phyloP scores from a whole-genome alignment of 805 yeast genomes.

The Pichia eremophila region DNA sequence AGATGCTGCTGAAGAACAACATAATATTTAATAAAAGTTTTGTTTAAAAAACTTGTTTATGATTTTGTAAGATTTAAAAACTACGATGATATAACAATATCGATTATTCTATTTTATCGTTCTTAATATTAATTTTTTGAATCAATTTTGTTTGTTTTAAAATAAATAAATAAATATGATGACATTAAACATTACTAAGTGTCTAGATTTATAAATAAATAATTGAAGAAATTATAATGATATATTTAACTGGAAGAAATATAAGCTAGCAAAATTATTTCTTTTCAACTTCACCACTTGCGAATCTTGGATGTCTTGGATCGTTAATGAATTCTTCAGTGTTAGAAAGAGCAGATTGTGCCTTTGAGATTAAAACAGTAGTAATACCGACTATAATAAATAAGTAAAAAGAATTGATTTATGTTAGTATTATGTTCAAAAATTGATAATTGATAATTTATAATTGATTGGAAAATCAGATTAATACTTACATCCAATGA shows the following conservation, averaged over 20 bases:
- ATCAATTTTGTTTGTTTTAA: background rate
- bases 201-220: background rate
- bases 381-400: conserved; percentile 37
- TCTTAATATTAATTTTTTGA: background rate
- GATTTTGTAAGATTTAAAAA: no score
- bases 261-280: conserved; percentile 15
- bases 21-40: conserved; percentile 12
- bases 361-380: conserved; percentile 62
- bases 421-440: background rate
- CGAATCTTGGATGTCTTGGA: conserved; percentile 93
- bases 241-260: no score
- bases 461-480: background rate
- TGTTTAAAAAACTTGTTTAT: background rate
- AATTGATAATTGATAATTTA: background rate
- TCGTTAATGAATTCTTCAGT: conserved; percentile 81
- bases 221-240: background rate
- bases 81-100: no score
- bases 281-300: conserved; percentile 26
- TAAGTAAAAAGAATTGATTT: no score
- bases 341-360: conserved; percentile 58
- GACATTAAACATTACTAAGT: background rate
- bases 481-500: conserved; percentile 61
- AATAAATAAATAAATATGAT: background rate
- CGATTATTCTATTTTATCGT: no score
- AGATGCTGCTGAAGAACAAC: conserved; percentile 32